Evolutionary conservation across 805 yeast species (phyloP), one percentile per base, ranked within the genome.

Genomic region (Candida arabinofermentans): DNA sequence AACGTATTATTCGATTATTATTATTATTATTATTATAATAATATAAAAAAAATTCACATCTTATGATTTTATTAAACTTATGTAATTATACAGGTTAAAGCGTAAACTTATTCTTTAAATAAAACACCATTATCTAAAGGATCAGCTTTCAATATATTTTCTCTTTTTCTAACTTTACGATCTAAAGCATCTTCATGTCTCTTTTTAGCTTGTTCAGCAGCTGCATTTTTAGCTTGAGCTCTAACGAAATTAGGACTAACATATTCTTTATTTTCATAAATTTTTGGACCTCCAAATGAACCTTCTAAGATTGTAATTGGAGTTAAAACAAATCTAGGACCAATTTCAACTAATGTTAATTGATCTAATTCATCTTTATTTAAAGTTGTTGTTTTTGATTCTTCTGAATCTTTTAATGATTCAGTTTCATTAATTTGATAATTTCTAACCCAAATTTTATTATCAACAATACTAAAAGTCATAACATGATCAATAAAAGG

Each of bases 261-360:
- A 65, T 86, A 93, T 66, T 91, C 93, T 71, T 87, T 90, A 71
- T 93, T 93, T 60, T 93, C 98, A 67, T 87, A 93, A 51, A 93
- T 89, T 74, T 90, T 88, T 50, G 98, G 96, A 17, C 99, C 99
- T 42, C 96, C 91, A 57, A 93, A 93, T 2, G 97, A 88, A 37
- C 99, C 99, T 70, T 93, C 98, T 49, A 91, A 74, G 40, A 93
- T 80, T 45, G 95, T 82, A 53, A 93, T 90, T 49, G 84, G 81
- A 3, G 98, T 91, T 70, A 93, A 74, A 26, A 93, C 98, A 51
- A 89, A 83, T 64, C 99, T 79, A 39, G 99, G 99, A 3, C 99
- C 99, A 53, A 93, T 88, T 71, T 93, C 99, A 44, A 93, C 85
- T 54, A 93, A 72, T 14, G 88, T 79, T 48, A 86, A 65, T 48